These are phyloP conservation scores for Podaxis carcinomalis DNA, from an alignment of 768 basidiomycete species.

Conservation along the genomic window DNA sequence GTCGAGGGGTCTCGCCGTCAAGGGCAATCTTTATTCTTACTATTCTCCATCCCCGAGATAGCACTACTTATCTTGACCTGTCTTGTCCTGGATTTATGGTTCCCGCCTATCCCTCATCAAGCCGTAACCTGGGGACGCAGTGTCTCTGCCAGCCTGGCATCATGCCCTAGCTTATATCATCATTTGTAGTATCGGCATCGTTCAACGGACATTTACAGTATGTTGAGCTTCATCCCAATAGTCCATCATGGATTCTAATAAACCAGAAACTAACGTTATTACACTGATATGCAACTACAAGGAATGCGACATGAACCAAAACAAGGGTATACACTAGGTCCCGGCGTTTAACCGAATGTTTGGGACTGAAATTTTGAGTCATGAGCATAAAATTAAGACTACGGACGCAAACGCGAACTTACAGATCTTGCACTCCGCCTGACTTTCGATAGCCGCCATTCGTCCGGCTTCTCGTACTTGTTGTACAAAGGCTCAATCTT, in stretches of 20 bases:
- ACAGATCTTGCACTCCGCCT: conserved; percentile 87
- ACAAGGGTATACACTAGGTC: not conserved
- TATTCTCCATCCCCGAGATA: not conserved
- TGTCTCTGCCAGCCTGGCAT: too few relatives aligned
- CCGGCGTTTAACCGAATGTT: conserved; percentile 69
- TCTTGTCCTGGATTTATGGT: too few relatives aligned
- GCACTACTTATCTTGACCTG: too few relatives aligned
- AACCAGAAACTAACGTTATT: not conserved
- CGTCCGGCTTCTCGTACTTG: conserved; percentile 92
- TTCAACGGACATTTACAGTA: not conserved
- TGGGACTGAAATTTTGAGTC: conserved; percentile 54
- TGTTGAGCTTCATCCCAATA: not conserved
- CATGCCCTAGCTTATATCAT: too few relatives aligned
- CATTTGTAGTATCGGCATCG: too few relatives aligned
- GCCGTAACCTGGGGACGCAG: too few relatives aligned
- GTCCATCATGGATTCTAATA: not conserved
- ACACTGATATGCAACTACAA: conserved; percentile 5
- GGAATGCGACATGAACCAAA: not conserved
- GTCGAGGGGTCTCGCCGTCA: not conserved
- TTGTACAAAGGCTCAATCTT: conserved; percentile 96
- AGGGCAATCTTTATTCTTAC: not conserved
- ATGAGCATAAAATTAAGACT: conserved; percentile 14
- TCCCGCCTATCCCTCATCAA: too few relatives aligned
- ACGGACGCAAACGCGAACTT: conserved; percentile 17
- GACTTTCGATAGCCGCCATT: conserved; percentile 92